phyloP scores from a whole-genome alignment of 805 yeast genomes.

The Ogataea ganodermae region DNA sequence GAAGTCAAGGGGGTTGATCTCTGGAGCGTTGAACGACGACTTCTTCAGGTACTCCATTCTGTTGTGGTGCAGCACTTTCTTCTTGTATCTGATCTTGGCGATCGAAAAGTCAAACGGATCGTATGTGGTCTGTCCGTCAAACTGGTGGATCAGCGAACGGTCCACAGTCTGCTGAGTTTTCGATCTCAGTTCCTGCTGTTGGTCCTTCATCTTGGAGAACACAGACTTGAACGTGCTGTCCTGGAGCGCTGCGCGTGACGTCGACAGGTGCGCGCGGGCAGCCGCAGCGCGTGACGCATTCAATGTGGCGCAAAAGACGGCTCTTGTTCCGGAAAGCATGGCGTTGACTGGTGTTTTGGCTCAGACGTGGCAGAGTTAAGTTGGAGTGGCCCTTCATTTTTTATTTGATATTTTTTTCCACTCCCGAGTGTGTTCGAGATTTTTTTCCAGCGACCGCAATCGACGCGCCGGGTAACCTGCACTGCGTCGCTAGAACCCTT shows the following conservation, averaged over 20 bases:
- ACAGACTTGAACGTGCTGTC: constrained; percentile 23
- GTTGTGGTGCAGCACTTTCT: constrained; percentile 28
- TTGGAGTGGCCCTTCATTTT: no score
- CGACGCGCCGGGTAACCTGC: constrained; percentile 1
- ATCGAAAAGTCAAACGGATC: constrained; percentile 82
- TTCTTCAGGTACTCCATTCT: constrained; percentile 30
- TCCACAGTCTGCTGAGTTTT: constrained; percentile 31
- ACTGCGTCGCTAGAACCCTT: not conserved
- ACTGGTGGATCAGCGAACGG: constrained; percentile 45
- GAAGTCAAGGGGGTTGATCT: constrained; percentile 66
- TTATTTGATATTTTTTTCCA: not conserved
- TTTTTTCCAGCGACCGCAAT: constrained; percentile 2
- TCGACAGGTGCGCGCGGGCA: constrained; percentile 6
- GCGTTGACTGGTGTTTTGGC: no score
- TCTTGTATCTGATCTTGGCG: constrained; percentile 55
- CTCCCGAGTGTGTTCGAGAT: no score
- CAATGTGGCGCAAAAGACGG: constrained; percentile 6
- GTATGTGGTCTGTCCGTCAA: constrained; percentile 56
- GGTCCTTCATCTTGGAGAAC: constrained; percentile 22
- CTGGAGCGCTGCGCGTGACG: constrained; percentile 13
- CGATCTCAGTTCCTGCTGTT: constrained; percentile 21
- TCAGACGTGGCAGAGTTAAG: no score
- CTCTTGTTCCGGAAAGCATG: constrained; percentile 6
- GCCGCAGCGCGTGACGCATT: not conserved
- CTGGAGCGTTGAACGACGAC: constrained; percentile 38